phyloP scores from a whole-genome alignment of 2,329 filamentous ascomycete genomes.

The Catunica adiposa region DNA sequence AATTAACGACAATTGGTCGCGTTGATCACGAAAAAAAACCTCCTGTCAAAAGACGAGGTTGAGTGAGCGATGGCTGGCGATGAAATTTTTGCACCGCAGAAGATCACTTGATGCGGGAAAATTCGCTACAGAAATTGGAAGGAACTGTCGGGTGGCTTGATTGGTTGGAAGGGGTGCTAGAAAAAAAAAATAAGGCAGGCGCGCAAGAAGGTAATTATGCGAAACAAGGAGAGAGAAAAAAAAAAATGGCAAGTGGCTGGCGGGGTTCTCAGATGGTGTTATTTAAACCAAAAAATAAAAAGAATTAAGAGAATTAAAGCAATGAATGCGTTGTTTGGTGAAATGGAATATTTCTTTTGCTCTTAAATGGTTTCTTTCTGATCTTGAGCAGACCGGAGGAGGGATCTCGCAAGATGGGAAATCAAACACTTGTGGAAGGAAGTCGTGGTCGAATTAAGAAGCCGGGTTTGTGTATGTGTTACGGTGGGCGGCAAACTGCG shows the following conservation, averaged over 20 bases:
- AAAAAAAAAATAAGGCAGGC: too few species aligned
- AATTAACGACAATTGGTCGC: too few species aligned
- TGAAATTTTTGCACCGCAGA: neutral
- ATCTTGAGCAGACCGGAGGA: neutral
- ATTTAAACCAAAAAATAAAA: neutral
- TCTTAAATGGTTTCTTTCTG: neutral
- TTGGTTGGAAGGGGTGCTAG: too few species aligned
- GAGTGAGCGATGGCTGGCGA: neutral
- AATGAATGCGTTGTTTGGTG: too few species aligned
- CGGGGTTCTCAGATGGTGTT: neutral
- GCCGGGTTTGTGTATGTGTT: neutral
- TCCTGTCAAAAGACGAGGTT: neutral
- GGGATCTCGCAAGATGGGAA: neutral
- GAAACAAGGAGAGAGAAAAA: too few species aligned
- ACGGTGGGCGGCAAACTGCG: neutral
- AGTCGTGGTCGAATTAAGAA: slow-evolving; percentile 1
- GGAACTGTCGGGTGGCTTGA: too few species aligned
- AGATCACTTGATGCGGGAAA: too few species aligned
- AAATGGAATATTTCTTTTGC: neutral
- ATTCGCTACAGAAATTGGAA: too few species aligned
- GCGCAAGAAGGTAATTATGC: too few species aligned
- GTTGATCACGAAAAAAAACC: too few species aligned
- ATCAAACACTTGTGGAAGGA: neutral
- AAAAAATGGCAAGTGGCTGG: too few species aligned
- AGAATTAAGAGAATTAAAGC: neutral